phyloP scores from a whole-genome alignment of 1,284 basidiomycete species.

The Ganoderma sp. region DNA sequence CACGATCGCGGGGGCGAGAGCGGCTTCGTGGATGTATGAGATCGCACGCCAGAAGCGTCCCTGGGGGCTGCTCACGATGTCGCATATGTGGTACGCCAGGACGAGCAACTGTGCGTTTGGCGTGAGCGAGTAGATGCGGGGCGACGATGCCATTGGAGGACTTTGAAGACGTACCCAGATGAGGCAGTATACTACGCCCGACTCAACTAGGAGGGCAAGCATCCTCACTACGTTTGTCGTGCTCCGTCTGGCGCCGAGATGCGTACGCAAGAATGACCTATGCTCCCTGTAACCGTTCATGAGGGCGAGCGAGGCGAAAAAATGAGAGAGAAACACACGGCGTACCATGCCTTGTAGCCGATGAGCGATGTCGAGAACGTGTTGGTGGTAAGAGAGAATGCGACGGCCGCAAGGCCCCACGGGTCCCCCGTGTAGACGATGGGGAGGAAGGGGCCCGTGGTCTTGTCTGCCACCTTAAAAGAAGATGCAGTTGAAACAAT shows the following conservation, averaged over 20 bases:
- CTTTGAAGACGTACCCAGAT: constrained; percentile 9
- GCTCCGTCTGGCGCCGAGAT: neutral
- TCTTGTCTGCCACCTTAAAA: neutral
- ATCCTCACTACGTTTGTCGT: neutral
- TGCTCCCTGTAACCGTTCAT: constrained; percentile 8
- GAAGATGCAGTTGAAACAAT: constrained; percentile 4
- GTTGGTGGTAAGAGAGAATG: constrained; percentile 14
- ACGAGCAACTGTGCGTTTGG: neutral
- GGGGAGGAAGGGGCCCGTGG: neutral
- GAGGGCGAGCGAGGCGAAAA: too few species aligned
- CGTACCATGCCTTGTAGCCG: constrained; percentile 16
- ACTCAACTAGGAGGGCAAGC: constrained; percentile 15
- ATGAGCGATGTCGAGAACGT: constrained; percentile 14
- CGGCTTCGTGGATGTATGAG: neutral
- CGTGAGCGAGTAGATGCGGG: neutral
- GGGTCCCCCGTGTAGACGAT: constrained; percentile 7
- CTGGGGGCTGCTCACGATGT: neutral
- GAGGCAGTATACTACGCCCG: constrained; percentile 9
- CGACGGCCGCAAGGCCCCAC: constrained; percentile 10
- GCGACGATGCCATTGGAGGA: too few species aligned
- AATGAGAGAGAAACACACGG: neutral
- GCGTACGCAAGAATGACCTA: neutral
- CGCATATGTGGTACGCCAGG: neutral
- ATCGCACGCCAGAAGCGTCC: neutral
- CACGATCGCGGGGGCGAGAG: neutral